Evolutionary conservation across 441 rosid species (phyloP), one percentile per base, ranked within the genome.

Genomic region (Macaranga tanarius): DNA sequence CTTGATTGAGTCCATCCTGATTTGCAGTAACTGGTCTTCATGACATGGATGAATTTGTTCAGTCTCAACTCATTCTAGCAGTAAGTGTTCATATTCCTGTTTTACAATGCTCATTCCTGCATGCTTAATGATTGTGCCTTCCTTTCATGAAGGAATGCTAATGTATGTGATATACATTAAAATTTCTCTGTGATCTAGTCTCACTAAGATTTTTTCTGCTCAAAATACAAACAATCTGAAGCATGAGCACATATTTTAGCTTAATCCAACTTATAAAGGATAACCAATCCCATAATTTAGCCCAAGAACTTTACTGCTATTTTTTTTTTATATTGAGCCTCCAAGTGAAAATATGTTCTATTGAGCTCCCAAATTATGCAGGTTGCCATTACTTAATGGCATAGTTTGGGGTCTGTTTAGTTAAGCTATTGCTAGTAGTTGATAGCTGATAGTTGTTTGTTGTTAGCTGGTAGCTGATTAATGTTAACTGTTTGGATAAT

Each of bases 21-120:
- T 79, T 84, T 82, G 81, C 84, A 93, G 99, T 95, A 65, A 93
- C 98, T 4, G 98, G 98, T 79, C 97, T 93, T 81, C 99, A 93
- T 77, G 99, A 93, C 83, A 90, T 95, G 98, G 98, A 95, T 84
- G 98, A 95, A 79, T 95, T 90, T 87, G 98, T 93, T 67, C 98
- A 95, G 78, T 95, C 98, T 40, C 98, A 95, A 71, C 97, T 93
- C 59, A 95, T 95, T 72, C 86, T 92, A n/a, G 99, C 99, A 2
- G 98, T 93, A 84, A 89, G 97, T 80, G 42, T 73, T 63, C 73
- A 2, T 23, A 22, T 72, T 67, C 59, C 22, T 51, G 6, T 34
- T 34, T 34, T 5, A 34, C 47, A 40, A 10, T 68, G 7, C 62
- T 34, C 6, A 34, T 7, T 11, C 47, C 63, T 40, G 17, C 51